Evolutionary conservation across 2,329 filamentous ascomycete genomes (phyloP), one percentile per base, ranked within the genome.

Genomic region (Chalaropsis thielavioides): DNA sequence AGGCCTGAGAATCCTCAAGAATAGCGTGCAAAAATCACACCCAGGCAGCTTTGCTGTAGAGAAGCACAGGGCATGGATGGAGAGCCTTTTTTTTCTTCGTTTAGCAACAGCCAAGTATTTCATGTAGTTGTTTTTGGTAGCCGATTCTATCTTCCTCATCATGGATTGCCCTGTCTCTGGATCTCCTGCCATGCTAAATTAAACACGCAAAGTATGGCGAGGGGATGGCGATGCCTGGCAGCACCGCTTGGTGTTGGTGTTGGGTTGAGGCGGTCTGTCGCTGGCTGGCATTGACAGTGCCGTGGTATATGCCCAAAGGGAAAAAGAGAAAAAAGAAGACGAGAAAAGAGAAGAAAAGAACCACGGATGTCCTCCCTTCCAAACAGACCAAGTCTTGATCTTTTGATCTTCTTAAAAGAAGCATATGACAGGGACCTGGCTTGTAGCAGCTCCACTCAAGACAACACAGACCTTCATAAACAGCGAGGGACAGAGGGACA

Each of bases 361-460:
- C 8, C 17, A 35, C 13, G 54, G 10, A 38, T 38, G 54, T 38
- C 10, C 31, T 58, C 15, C 46, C 46, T 51, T 51, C 10, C 24
- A 51, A 24, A 51, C 46, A 51, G 46, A 38, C 22, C 46, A 27
- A 51, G 15, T 15, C n/a, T 38, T 58, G 31, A 58, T 58, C 27
- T 58, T 58, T 19, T 38, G 31, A 58, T 58, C 54, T 58, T 58
- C 27, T 58, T 58, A 35, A 38, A 58, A 58, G 31, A 31, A 58
- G 24, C 17, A 31, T 58, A 58, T 58, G 54, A 58, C 54, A 58
- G 54, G 54, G 54, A 58, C 54, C 17, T 31, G 54, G 5, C 24
- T 19, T 58, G 54, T 35, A n/a, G 31, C 31, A 19, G 54, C 54
- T 58, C 54, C 54, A 58, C 54, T 58, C 27, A 38, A 58, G 54